A percentile compares a stretch with the other conserved stretches of the same genome.
Evolutionary conservation across 1,139 yeast genomes (phyloP).

Genomic region (Groenewaldozyma auringiensis): DNA sequence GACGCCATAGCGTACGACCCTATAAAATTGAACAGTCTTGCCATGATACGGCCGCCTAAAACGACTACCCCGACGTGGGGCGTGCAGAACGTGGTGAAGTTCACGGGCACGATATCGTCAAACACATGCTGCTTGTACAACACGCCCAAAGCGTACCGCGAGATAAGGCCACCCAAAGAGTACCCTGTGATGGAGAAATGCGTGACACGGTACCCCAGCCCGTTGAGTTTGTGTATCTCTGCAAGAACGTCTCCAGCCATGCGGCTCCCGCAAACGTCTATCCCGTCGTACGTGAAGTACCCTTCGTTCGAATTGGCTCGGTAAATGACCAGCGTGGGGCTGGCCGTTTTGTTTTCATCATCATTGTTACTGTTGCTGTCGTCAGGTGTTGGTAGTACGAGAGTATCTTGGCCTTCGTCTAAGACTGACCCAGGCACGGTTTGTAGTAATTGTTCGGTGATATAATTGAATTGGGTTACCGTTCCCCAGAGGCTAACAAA

Average conservation of each 20-base stretch:
- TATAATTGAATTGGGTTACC: slow-evolving; percentile 55
- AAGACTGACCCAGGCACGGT: slow-evolving; percentile 21
- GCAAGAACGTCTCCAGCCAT: slow-evolving; percentile 58
- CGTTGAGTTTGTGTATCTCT: slow-evolving; percentile 36
- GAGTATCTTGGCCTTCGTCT: slow-evolving; percentile 15
- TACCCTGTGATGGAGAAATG: slow-evolving; percentile 65
- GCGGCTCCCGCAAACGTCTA: slow-evolving; percentile 74
- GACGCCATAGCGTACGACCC: slow-evolving; percentile 60
- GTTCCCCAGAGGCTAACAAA: slow-evolving; percentile 70
- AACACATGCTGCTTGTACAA: slow-evolving; percentile 50
- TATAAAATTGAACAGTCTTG: slow-evolving; percentile 47
- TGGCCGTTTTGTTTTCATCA: background rate
- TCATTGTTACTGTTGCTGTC: slow-evolving; percentile 1
- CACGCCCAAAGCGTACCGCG: slow-evolving; percentile 70
- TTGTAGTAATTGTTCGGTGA: slow-evolving; percentile 22
- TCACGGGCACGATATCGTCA: slow-evolving; percentile 31
- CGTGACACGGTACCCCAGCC: slow-evolving; percentile 16
- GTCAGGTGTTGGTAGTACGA: slow-evolving; percentile 6
- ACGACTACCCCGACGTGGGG: slow-evolving; percentile 78
- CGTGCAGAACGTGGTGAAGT: slow-evolving; percentile 64
- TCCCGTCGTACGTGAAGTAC: slow-evolving; percentile 75
- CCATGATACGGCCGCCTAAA: slow-evolving; percentile 45
- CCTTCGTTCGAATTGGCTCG: slow-evolving; percentile 56
- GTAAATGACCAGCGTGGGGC: slow-evolving; percentile 38
- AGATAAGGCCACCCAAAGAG: slow-evolving; percentile 74